phyloP scores from a whole-genome alignment of 1,139 yeast species.

The Candida sanyaensis region DNA sequence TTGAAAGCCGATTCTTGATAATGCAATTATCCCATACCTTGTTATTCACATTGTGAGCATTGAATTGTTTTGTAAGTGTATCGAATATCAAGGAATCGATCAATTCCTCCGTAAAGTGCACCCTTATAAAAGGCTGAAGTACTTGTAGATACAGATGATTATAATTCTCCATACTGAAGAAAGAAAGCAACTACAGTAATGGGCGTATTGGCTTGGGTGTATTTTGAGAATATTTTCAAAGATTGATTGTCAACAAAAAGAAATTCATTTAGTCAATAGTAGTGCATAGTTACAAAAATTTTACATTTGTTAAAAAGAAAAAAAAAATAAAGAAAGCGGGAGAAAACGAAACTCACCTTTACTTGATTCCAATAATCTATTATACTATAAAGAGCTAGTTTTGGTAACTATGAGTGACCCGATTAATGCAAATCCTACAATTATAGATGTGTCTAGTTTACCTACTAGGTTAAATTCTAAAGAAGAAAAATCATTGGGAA shows the following conservation, averaged over 20 bases:
- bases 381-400: not conserved
- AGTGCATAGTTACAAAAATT: not conserved
- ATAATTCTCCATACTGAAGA: conserved; percentile 32
- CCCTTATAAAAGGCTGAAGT: conserved; percentile 34
- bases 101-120: conserved; percentile 16
- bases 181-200: not conserved
- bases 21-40: conserved; percentile 43
- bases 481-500: not conserved
- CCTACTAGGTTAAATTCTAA: conserved; percentile 57
- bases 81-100: conserved; percentile 6
- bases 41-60: conserved; percentile 21
- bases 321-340: not conserved
- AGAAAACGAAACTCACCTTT: not conserved
- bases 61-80: conserved; percentile 15
- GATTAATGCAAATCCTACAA: conserved; percentile 89
- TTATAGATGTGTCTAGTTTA: conserved; percentile 70
- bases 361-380: not conserved
- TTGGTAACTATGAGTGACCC: conserved; percentile 58
- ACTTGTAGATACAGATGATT: conserved; percentile 28
- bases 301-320: not conserved
- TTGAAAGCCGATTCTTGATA: conserved; percentile 39
- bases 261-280: too few relatives aligned
- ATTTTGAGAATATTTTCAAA: too few relatives aligned
- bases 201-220: not conserved
- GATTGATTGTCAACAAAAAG: too few relatives aligned